Evolutionary conservation across 306 rosid genomes (phyloP).

Genomic region (Vicia sativa): DNA sequence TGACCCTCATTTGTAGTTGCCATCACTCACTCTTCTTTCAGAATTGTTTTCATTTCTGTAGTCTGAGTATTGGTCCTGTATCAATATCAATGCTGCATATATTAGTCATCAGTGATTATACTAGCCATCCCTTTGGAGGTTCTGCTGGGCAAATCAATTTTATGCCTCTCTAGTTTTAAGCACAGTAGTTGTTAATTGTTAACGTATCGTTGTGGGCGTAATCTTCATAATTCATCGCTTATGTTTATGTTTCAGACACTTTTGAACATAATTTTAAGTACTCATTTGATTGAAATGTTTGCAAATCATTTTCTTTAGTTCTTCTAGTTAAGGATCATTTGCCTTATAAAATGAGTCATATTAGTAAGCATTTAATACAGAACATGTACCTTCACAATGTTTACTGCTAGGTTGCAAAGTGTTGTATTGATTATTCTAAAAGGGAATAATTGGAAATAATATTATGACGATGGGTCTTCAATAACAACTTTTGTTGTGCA

Average conservation of each 20-base stretch:
- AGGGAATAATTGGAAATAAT: not conserved
- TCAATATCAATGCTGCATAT: constrained; percentile 42
- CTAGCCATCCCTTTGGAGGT: constrained; percentile 32
- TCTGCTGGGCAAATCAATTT: constrained; percentile 24
- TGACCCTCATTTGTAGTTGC: constrained; percentile 45
- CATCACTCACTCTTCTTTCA: constrained; percentile 43
- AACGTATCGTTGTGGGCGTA: not conserved
- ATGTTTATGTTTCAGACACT: constrained; percentile 25
- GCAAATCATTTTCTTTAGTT: no score
- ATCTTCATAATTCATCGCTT: not conserved
- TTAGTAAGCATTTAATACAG: no score
- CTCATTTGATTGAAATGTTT: not conserved
- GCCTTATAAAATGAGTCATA: no score
- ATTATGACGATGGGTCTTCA: not conserved
- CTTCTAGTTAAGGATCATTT: no score
- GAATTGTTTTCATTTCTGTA: constrained; percentile 40
- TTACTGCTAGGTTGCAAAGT: not conserved
- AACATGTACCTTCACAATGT: not conserved
- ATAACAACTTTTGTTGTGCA: not conserved
- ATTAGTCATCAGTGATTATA: constrained; percentile 35
- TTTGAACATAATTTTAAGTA: not conserved
- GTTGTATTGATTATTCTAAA: not conserved
- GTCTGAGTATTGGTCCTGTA: constrained; percentile 38
- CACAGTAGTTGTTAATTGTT: constrained; percentile 5
- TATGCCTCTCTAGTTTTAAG: constrained; percentile 1